Conservation (phyloP, 2,329 filamentous ascomycete species). For the Venturia effusa region DNA sequence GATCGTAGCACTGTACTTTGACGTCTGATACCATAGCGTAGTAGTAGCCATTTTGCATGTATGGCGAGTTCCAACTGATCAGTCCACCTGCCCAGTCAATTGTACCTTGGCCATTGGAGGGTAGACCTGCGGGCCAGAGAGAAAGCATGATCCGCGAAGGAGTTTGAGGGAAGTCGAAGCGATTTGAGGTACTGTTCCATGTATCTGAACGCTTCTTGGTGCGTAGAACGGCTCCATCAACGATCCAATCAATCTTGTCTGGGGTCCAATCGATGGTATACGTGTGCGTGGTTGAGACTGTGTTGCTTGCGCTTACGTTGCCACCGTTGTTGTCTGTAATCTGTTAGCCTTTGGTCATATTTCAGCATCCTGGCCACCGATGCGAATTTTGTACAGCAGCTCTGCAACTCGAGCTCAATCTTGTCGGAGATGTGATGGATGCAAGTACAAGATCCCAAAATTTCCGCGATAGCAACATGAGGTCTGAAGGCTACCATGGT, state of each 20-base stretch:
- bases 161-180: constrained; percentile 83
- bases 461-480: too few species aligned
- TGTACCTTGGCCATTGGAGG: constrained; percentile 71
- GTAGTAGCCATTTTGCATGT: constrained; percentile 86
- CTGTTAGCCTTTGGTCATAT: neutral
- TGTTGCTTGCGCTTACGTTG: constrained; percentile 61
- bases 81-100: constrained; percentile 83
- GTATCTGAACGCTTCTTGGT: constrained; percentile 66
- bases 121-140: constrained; percentile 84
- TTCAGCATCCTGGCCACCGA: too few species aligned
- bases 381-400: too few species aligned
- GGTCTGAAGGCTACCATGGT: too few species aligned
- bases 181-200: constrained; percentile 73
- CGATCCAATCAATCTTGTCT: constrained; percentile 73
- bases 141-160: constrained; percentile 86
- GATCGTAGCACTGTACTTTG: constrained; percentile 76
- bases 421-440: too few species aligned
- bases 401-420: too few species aligned
- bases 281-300: constrained; percentile 68
- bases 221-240: constrained; percentile 71
- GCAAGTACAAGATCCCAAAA: too few species aligned
- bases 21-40: constrained; percentile 71
- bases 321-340: constrained; percentile 58
- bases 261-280: constrained; percentile 93
- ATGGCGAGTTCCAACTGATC: constrained; percentile 73